These are phyloP conservation scores for Aegle marmelos DNA, from an alignment of 345 rosid genomes.

Conservation along the genomic window DNA sequence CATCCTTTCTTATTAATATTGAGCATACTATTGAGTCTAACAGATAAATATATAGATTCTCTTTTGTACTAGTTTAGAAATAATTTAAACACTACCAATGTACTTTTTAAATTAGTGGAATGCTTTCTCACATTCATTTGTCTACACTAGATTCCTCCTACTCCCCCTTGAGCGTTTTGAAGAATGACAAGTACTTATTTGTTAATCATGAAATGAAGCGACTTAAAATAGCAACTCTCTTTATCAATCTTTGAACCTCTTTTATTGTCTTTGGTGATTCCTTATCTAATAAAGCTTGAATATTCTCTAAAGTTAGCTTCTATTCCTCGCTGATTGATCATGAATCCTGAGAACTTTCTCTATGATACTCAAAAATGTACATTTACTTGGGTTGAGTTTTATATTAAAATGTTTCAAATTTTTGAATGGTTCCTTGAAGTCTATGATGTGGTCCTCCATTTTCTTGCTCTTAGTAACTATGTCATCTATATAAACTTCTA, in stretches of 20 bases:
- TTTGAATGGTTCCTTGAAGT: neutral
- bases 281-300: no score
- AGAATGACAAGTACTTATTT: neutral
- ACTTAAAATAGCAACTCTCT: neutral
- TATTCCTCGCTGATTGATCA: neutral
- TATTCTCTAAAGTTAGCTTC: no score
- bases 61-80: no score
- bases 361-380: neutral
- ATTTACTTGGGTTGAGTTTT: neutral
- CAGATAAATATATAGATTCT: neutral
- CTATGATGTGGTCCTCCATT: neutral
- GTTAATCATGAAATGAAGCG: neutral
- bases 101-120: no score
- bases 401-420: neutral
- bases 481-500: neutral
- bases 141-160: no score
- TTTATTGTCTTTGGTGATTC: neutral
- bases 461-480: neutral
- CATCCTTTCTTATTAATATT: neutral
- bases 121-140: no score
- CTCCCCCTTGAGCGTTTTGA: accelerated
- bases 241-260: neutral
- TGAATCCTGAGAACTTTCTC: neutral
- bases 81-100: no score
- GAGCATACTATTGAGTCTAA: neutral